A percentile compares a stretch with the other conserved stretches of the same genome.
Conservation (phyloP, 495 filamentous ascomycete genomes). For the Lasiosphaeriaceae sp. region DNA sequence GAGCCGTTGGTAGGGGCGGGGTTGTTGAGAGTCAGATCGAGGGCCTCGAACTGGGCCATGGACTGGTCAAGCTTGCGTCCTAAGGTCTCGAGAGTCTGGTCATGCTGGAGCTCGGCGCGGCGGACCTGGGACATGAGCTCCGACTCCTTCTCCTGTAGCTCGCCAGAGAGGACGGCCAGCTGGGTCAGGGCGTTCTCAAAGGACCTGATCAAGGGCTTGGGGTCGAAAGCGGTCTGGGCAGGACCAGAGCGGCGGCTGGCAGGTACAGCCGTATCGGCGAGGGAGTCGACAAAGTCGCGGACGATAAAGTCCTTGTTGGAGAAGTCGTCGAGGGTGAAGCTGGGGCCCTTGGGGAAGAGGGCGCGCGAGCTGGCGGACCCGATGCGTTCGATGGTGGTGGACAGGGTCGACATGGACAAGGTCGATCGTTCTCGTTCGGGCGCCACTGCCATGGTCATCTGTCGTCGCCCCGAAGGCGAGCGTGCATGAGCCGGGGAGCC, state of each 20-base stretch:
- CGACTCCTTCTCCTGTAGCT: conserved; percentile 80
- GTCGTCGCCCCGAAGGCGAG: conserved; percentile 5
- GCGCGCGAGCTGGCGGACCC: conserved; percentile 50
- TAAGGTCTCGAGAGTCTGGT: conserved; percentile 77
- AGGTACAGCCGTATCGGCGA: conserved; percentile 80
- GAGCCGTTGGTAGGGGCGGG: conserved; percentile 25
- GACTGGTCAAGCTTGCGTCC: conserved; percentile 86
- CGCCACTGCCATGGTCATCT: conserved; percentile 8
- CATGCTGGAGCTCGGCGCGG: conserved; percentile 87
- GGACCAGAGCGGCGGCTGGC: conserved; percentile 68
- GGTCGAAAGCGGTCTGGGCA: conserved; percentile 78
- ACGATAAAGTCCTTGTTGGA: conserved; percentile 93
- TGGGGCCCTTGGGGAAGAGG: conserved; percentile 72
- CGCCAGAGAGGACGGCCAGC: conserved; percentile 75
- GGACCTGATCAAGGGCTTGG: conserved; percentile 91
- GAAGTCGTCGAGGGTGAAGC: conserved; percentile 85
- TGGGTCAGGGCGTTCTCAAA: conserved; percentile 82
- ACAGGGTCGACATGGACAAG: neutral
- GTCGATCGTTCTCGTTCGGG: too few relatives aligned
- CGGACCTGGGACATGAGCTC: conserved; percentile 85
- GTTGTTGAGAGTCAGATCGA: conserved; percentile 74
- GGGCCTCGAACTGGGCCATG: conserved; percentile 81
- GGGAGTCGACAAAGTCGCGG: conserved; percentile 90
- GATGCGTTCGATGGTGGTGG: conserved; percentile 42
- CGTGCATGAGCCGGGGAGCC: conserved; percentile 9